Conservation (phyloP, 202 grass and related monocot species). For the Tripidium arundinaceum region DNA sequence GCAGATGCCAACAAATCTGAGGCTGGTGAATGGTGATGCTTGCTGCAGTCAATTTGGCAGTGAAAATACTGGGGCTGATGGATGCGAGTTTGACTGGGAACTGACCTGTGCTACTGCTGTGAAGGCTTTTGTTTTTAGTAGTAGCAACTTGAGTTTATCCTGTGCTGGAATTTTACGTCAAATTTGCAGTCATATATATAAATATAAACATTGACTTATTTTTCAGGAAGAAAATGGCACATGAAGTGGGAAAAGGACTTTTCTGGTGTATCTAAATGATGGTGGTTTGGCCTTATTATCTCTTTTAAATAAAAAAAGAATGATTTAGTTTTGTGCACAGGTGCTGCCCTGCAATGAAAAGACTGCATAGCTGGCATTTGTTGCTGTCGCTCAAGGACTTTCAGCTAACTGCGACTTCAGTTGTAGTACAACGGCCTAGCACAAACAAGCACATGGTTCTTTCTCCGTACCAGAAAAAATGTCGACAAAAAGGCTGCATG, state of each 20-base stretch:
- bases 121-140: neutral
- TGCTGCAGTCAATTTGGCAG: constrained; percentile 16
- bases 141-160: neutral
- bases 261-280: neutral
- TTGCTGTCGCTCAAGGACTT: neutral
- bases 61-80: neutral
- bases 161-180: neutral
- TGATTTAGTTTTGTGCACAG: neutral
- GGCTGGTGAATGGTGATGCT: constrained; percentile 22
- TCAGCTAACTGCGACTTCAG: neutral
- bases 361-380: neutral
- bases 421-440: too few relatives aligned
- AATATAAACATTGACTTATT: neutral
- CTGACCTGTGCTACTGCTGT: neutral
- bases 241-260: neutral
- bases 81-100: constrained; percentile 11
- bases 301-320: neutral
- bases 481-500: constrained; percentile 32
- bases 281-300: neutral
- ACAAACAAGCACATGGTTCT: constrained; percentile 17
- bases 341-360: neutral
- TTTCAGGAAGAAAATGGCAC: neutral
- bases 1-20: constrained; percentile 28
- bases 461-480: neutral
- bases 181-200: neutral